Percentiles rank a stretch among this genome's conserved stretches.
Conservation (phyloP, 2,329 filamentous ascomycete genomes). For the Pestalotiopsis fici region DNA sequence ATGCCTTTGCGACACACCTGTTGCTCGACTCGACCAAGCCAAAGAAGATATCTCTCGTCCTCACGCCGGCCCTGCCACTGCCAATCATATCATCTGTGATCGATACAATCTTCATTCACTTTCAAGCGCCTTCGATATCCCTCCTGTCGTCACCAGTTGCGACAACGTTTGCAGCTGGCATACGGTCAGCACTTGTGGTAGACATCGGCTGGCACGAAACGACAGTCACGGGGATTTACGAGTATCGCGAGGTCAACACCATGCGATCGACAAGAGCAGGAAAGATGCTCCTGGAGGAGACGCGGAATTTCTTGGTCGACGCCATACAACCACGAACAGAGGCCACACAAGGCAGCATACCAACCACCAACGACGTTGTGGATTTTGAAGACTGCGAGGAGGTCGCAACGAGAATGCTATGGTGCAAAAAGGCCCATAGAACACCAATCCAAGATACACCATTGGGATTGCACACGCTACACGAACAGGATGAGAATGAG, state of each 20-base stretch:
- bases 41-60: slow-evolving; percentile 70
- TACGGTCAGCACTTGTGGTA: slow-evolving; percentile 83
- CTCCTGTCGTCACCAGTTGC: slow-evolving; percentile 78
- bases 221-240: slow-evolving; percentile 81
- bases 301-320: slow-evolving; percentile 63
- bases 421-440: slow-evolving; percentile 62
- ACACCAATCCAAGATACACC: slow-evolving; percentile 23
- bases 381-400: slow-evolving; percentile 84
- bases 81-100: slow-evolving; percentile 75
- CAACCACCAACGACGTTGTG: slow-evolving; percentile 37
- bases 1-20: slow-evolving; percentile 73
- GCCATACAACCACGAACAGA: slow-evolving; percentile 33
- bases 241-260: slow-evolving; percentile 79
- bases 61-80: slow-evolving; percentile 78
- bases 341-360: slow-evolving; percentile 24
- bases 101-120: slow-evolving; percentile 77
- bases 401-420: slow-evolving; percentile 71
- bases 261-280: slow-evolving; percentile 74
- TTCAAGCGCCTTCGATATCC: slow-evolving; percentile 78
- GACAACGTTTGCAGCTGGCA: slow-evolving; percentile 73
- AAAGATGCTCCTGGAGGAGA: slow-evolving; percentile 68
- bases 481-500: slow-evolving; percentile 54
- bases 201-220: slow-evolving; percentile 95
- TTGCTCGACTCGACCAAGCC: slow-evolving; percentile 72
- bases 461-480: slow-evolving; percentile 50